Evolutionary conservation across 176 grass and related monocot species (phyloP).

Genomic region (Aegilops speltoides): DNA sequence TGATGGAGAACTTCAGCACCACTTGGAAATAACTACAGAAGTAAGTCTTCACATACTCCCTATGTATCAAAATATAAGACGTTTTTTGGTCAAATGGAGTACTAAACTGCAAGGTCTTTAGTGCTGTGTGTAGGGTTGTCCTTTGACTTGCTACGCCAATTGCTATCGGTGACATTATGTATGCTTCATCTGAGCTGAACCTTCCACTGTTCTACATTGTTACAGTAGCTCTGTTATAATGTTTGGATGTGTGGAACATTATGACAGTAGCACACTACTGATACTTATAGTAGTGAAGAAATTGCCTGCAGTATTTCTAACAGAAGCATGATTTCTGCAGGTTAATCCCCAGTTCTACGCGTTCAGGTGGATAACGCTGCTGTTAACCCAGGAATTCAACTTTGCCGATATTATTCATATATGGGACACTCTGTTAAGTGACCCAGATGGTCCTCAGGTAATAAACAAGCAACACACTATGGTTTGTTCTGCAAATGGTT

Average conservation of each 20-base stretch:
- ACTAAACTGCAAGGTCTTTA: not conserved
- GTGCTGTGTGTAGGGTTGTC: slow-evolving; percentile 8
- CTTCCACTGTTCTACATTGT: not conserved
- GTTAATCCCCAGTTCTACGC: slow-evolving; percentile 91
- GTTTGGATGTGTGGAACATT: not conserved
- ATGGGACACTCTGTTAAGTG: slow-evolving; percentile 87
- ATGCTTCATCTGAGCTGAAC: not conserved
- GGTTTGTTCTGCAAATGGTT: slow-evolving; percentile 2
- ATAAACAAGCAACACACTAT: not conserved
- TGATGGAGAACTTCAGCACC: slow-evolving; percentile 68
- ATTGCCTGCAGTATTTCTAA: not conserved
- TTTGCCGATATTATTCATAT: slow-evolving; percentile 90
- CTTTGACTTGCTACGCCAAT: not conserved
- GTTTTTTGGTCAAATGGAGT: too few relatives aligned
- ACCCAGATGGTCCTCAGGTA: slow-evolving; percentile 82
- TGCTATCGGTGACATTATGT: not conserved
- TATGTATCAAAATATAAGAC: too few relatives aligned
- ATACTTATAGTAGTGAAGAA: not conserved
- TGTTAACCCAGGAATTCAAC: slow-evolving; percentile 89
- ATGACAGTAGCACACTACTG: not conserved
- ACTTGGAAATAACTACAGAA: slow-evolving; percentile 81
- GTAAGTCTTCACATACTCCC: slow-evolving; percentile 37
- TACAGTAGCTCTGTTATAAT: not conserved
- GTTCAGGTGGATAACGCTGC: slow-evolving; percentile 91
- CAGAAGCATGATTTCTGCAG: slow-evolving; percentile 45